Base-by-base conservation (phyloP, 2,329 filamentous ascomycete species). In the Diaporthe aspalathi region DNA sequence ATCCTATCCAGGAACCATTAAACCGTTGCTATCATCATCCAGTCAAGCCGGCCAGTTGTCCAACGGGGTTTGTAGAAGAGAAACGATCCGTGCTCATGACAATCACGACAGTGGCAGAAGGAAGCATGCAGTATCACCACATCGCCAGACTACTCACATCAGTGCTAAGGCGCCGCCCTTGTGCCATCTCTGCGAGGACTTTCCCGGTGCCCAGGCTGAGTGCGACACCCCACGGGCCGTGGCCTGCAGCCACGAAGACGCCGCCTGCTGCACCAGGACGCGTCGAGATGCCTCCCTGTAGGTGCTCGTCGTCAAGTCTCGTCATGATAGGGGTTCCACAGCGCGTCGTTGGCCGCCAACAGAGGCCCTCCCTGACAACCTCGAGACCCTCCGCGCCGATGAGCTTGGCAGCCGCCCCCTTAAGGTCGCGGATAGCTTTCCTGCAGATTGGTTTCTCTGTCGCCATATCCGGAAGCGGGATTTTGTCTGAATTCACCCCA, bases 151-250 rank as follows among this genome's bases (percentile, higher is more conserved):
- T 79, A 65, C 83, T 84, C 20, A 94, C 81, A 81, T 93, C 88
- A 1, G 86, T 90, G 73, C 88, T 91, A 65, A 87, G 80, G 72
- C 81, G 78, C 72, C 84, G 81, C 2, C 89, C 90, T 75, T 88
- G 85, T 52, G 93, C 85, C 86, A 94, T 84, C 81, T 94, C 92
- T 14, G 91, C 87, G 82, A 94, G 82, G 7, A 93, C 89, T 74
- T 88, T 87, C 0, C 93, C 93, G 0, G 92, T 94, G 1, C 92
- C 93, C 38, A 93, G 80, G 20, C 85, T 84, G 76, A 90, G 77
- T 60, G 84, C 87, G 32, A 92, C 92, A 0, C 92, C 93, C 93
- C 93, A 95, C 0, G 92, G 91, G 0, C 92, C 93, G 83, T 95
- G 93, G 0, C 93, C 93, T 5, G 90, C 85, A 1, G 91, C 90